Evolutionary conservation across 345 rosid species (phyloP).

Genomic region (Excoecaria cochinchinensis): DNA sequence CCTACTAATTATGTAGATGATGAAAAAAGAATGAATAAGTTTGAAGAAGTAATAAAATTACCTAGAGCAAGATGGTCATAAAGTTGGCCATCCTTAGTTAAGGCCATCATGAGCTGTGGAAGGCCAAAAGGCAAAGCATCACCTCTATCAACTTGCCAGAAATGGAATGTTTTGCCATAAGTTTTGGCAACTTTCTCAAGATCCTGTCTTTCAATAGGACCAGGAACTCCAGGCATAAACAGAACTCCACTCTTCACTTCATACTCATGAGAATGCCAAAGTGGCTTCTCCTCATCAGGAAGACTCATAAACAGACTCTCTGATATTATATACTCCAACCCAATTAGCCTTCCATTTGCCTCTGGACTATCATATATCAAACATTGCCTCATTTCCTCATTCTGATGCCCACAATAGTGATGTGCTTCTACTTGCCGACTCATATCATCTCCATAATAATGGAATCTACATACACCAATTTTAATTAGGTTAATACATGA

Average conservation of each 20-base stretch:
- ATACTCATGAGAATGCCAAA: conserved; percentile 73
- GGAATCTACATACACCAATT: conserved; percentile 41
- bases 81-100: conserved; percentile 68
- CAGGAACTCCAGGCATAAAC: conserved; percentile 72
- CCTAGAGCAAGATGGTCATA: conserved; percentile 45
- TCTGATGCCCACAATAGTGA: conserved; percentile 73
- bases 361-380: conserved; percentile 60
- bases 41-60: conserved; percentile 7
- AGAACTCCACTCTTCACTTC: conserved; percentile 82
- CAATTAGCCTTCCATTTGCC: conserved; percentile 56
- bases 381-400: conserved; percentile 87
- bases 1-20: too few species aligned
- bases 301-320: conserved; percentile 64
- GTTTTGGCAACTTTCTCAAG: conserved; percentile 66
- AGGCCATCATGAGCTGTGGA: conserved; percentile 74
- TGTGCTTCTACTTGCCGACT: conserved; percentile 77
- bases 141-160: conserved; percentile 87
- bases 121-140: conserved; percentile 69
- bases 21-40: too few species aligned
- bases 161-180: conserved; percentile 69
- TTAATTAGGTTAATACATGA: too few species aligned
- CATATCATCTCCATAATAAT: conserved; percentile 72
- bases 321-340: conserved; percentile 67
- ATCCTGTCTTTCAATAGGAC: conserved; percentile 56
- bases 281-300: conserved; percentile 71